Conservation (phyloP, 1,284 basidiomycete genomes). For the Neonothopanus nambi region DNA sequence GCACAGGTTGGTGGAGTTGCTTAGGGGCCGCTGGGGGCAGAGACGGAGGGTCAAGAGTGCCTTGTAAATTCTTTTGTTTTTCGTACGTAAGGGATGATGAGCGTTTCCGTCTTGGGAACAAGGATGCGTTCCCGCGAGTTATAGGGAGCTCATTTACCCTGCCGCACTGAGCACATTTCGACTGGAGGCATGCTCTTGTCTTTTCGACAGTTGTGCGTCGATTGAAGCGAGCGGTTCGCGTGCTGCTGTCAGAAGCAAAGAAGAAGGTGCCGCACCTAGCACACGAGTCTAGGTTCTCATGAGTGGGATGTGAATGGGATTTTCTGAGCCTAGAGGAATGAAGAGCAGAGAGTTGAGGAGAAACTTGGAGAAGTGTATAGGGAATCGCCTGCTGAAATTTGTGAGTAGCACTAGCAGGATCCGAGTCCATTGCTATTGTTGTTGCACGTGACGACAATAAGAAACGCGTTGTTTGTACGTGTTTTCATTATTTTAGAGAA, state of each 20-base stretch:
- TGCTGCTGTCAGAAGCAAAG: conserved; percentile 5
- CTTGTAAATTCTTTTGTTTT: too few relatives aligned
- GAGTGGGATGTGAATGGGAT: neutral
- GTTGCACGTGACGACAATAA: neutral
- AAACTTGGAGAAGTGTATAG: conserved; percentile 46
- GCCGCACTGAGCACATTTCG: conserved; percentile 17
- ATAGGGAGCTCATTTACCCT: conserved; percentile 8
- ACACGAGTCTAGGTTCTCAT: conserved; percentile 37
- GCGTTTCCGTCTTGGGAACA: conserved; percentile 11
- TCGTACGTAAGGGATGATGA: neutral
- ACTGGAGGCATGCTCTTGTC: conserved; percentile 8
- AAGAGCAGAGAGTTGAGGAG: conserved; percentile 59
- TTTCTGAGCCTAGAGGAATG: conserved; percentile 34
- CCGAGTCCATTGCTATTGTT: conserved; percentile 21
- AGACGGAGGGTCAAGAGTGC: too few relatives aligned
- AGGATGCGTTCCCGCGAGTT: conserved; percentile 3
- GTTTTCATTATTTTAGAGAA: conserved; percentile 9
- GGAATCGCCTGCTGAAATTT: conserved; percentile 52
- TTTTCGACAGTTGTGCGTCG: too few relatives aligned
- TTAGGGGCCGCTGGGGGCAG: neutral
- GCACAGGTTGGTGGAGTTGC: neutral
- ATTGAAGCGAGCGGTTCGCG: conserved; percentile 8
- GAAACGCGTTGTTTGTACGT: neutral
- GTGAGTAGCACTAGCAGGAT: conserved; percentile 36
- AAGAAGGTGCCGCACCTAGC: conserved; percentile 40